Evolutionary conservation across 2,329 filamentous ascomycete species (phyloP), one percentile per base, ranked within the genome.

Genomic region (Pyrenophora tritici-repentis): DNA sequence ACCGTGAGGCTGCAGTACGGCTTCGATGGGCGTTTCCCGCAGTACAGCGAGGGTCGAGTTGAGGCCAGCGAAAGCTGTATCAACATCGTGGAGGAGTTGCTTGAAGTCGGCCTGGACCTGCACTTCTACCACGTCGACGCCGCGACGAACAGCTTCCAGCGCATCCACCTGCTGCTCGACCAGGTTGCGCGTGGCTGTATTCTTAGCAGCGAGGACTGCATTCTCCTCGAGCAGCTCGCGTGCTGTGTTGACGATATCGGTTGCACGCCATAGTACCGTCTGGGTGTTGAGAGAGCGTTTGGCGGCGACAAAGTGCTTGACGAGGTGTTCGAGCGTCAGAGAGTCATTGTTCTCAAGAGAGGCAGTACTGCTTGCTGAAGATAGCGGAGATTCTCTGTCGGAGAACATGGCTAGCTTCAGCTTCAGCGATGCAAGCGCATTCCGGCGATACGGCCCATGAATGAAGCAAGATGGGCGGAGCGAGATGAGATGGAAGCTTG

Each of bases 241-340:
- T 4, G 91, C 90, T 12, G 84, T 80, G 16, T 85, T 90, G 37
- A 94, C 88, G 48, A 97, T 86, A 66, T 95, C 89, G 68, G 94
- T 92, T 59, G 91, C 92, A 53, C 90, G 89, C 70, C 90, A 87
- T 43, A 97, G 90, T 53, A 89, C 86, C 35, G 81, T 85, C 71
- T 95, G 91, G 9, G 91, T 91, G 13, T 89, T 89, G 4, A 97
- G 82, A 1, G 92, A 92, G 37, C 90, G 86, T 72, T 97, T 97
- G 7, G 93, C 89, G 24, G 88, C 87, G 34, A 97, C 85, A 31
- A 97, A 87, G 75, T 96, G 86, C 45, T 86, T 83, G 48, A 97
- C 89, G 36, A 97, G 85, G 18, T 85, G 86, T 63, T 96, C 90
- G 66, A 96, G 83, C 18, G 73, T 73, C 26, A 76, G 75, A 24